These are phyloP conservation scores for Forsythia suspensa DNA, from an alignment of 257 asterid genomes.

Conservation along the genomic window DNA sequence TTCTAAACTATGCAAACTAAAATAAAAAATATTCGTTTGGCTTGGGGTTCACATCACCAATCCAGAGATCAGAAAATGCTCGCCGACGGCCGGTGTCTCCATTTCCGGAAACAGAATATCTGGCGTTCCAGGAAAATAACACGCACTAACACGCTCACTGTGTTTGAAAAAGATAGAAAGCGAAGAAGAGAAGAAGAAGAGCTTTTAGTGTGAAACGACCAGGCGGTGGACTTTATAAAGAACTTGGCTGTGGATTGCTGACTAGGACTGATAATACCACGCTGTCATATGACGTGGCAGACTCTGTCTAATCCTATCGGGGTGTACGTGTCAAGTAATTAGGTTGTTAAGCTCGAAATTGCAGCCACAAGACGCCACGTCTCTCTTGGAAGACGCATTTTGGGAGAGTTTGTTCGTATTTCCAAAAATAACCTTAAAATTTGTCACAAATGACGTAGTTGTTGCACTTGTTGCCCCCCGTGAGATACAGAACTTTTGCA, in stretches of 20 bases:
- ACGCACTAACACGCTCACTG: constrained; percentile 21
- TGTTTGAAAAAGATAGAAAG: constrained; percentile 5
- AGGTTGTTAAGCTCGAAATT: constrained; percentile 23
- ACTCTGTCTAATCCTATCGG: background rate
- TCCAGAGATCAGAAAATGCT: constrained; percentile 29
- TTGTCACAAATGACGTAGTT: constrained; percentile 25
- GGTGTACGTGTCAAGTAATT: constrained; percentile 49
- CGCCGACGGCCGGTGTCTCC: constrained; percentile 34
- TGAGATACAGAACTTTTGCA: constrained; percentile 20
- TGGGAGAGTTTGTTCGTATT: background rate
- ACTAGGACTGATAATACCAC: constrained; percentile 32
- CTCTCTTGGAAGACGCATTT: constrained; percentile 22
- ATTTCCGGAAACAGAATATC: constrained; percentile 29
- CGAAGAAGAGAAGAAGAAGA: constrained; percentile 11
- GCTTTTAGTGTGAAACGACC: constrained; percentile 28
- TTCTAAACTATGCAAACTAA: constrained; percentile 39
- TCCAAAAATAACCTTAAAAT: constrained; percentile 32
- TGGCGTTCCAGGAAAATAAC: constrained; percentile 1
- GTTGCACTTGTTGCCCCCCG: constrained; percentile 20
- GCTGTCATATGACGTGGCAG: constrained; percentile 37
- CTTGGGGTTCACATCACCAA: constrained; percentile 49
- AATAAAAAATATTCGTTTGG: constrained; percentile 28
- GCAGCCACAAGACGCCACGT: constrained; percentile 59
- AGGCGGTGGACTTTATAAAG: constrained; percentile 23
- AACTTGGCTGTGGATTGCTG: constrained; percentile 26